Conservation (phyloP, 306 rosid species). For the Alnus rubra region DNA sequence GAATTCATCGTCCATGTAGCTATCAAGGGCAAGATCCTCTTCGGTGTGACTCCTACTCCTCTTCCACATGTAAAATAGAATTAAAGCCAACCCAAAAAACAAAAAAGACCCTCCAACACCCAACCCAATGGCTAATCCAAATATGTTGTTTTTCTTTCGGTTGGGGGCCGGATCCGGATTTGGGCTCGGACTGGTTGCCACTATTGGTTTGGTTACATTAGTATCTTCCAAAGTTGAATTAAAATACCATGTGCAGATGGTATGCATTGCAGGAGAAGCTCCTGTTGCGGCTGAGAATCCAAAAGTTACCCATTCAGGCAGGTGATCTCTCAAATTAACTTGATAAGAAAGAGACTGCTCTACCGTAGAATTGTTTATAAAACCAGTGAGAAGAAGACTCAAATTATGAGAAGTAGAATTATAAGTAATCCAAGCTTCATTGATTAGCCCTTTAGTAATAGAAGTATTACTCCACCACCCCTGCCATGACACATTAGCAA, state of each 20-base stretch:
- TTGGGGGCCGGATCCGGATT: too few species aligned
- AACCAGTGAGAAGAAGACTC: conserved; percentile 38
- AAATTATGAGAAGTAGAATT: conserved; percentile 31
- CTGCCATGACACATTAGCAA: conserved; percentile 28
- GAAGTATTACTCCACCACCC: conserved; percentile 19
- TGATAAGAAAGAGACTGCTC: not conserved
- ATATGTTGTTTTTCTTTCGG: too few species aligned
- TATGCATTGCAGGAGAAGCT: not conserved
- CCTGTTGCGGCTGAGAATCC: conserved; percentile 37
- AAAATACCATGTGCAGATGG: conserved; percentile 9
- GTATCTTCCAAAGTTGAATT: too few species aligned
- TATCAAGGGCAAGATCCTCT: too few species aligned
- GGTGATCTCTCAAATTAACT: conserved; percentile 25
- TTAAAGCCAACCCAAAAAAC: too few species aligned
- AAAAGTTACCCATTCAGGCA: conserved; percentile 33
- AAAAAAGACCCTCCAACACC: too few species aligned
- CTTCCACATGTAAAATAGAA: too few species aligned
- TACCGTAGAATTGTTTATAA: not conserved
- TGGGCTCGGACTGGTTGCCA: too few species aligned
- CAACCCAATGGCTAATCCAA: too few species aligned
- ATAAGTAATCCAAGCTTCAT: conserved; percentile 38
- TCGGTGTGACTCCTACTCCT: too few species aligned
- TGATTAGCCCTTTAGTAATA: conserved; percentile 16
- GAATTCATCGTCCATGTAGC: too few species aligned
- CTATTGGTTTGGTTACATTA: too few species aligned